Conservation (phyloP, 2,329 filamentous ascomycete genomes). For the Diaporthe australafricana region DNA sequence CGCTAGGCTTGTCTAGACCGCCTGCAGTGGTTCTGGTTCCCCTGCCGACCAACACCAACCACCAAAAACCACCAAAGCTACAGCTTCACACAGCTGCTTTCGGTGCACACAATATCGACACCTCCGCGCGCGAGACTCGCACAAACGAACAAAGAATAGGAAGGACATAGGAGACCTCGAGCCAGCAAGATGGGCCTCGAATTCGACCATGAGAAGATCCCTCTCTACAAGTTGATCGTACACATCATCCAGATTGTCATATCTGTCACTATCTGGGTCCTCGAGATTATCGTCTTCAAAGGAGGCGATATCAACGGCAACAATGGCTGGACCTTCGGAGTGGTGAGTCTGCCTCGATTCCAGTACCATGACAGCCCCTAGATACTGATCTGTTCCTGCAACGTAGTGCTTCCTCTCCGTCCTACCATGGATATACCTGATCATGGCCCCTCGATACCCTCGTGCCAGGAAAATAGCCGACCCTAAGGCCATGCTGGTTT, state of each 20-base stretch:
- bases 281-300: constrained; percentile 71
- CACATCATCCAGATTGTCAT: constrained; percentile 67
- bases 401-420: constrained; percentile 72
- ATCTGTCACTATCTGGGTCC: constrained; percentile 66
- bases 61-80: not conserved
- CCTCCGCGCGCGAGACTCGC: not conserved
- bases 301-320: constrained; percentile 64
- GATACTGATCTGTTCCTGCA: constrained; percentile 26
- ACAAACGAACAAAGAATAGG: not conserved
- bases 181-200: constrained; percentile 56
- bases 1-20: constrained; percentile 31
- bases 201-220: constrained; percentile 65
- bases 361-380: not conserved
- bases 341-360: constrained; percentile 58
- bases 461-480: constrained; percentile 72
- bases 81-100: not conserved
- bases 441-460: constrained; percentile 72
- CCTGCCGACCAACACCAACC: constrained; percentile 27
- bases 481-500: constrained; percentile 69
- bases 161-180: not conserved
- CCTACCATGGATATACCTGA: constrained; percentile 73
- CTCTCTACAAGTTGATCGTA: constrained; percentile 66
- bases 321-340: constrained; percentile 72
- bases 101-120: not conserved
- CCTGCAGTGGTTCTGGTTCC: constrained; percentile 29